Evolutionary conservation across 495 filamentous ascomycete genomes (phyloP), one percentile per base, ranked within the genome.

Genomic region (Penicillium canescens): DNA sequence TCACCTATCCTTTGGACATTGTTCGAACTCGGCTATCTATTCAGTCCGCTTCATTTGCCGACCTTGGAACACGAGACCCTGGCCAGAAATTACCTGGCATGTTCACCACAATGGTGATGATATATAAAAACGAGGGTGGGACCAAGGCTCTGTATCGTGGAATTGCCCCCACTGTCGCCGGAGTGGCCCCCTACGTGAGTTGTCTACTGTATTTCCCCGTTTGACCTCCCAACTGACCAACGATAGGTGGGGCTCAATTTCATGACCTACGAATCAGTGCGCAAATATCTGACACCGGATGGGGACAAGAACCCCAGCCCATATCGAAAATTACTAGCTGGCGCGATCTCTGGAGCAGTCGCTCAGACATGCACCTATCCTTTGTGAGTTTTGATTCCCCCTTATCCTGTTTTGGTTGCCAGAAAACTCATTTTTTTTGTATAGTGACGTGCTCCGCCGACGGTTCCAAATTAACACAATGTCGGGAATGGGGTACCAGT

Each of bases 391-490:
- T 6, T 48, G 11, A 41, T 9, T 12, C 39, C n/a, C 48, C 13
- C 39, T 3, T 36, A 13, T 33, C 36, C n/a, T 11, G 21, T 10
- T 47, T 24, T 43, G n/a, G 28, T 21, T 14, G 12, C 21, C 39
- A 3, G 24, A 24, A 28, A 26, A 31, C 50, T 63, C 26, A 69
- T 39, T 16, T 37, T 37, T 18, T 18, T 35, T 3, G 18, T 6
- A 21, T 53, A 95, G 91, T 64, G 92, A 96, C 71, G 95, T 98
- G 1, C 81, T 98, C n/a, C 89, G 94, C 14, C 85, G 94, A 44
- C 82, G 94, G 26, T 98, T 98, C 63, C 94, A 98, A 61, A 96
- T 98, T 73, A 98, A 98, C 67, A 98, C 92, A 44, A 98, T 98
- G 94, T 89, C 86, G 23, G 93, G 93, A n/a, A 92, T 98, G 85